A percentile compares a stretch with the other conserved stretches of the same genome.
These are phyloP conservation scores for Tagetes erecta DNA, from an alignment of 129 eudicot genomes.

Conservation along the genomic window DNA sequence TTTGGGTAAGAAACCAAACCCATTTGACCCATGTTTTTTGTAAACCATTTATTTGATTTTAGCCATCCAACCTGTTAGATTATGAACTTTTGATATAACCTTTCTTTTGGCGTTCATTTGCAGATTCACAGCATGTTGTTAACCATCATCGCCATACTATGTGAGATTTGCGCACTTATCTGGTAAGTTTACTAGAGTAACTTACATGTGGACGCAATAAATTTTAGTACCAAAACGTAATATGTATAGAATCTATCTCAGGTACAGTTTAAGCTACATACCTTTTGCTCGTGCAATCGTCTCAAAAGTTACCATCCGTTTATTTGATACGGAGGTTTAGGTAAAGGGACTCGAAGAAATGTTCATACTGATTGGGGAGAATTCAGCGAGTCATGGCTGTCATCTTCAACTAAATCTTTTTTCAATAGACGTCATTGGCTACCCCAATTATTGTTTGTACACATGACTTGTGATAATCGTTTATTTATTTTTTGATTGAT, in stretches of 20 bases:
- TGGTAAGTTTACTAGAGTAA: slow-evolving; percentile 50
- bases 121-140: slow-evolving; percentile 89
- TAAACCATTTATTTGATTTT: not conserved
- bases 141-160: slow-evolving; percentile 72
- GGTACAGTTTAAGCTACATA: slow-evolving; percentile 95
- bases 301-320: slow-evolving; percentile 70
- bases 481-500: not conserved
- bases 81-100: slow-evolving; percentile 19
- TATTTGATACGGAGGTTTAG: slow-evolving; percentile 80
- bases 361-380: not conserved
- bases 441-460: not conserved
- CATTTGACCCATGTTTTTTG: slow-evolving; percentile 5
- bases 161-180: slow-evolving; percentile 86
- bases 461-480: not conserved
- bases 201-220: not conserved
- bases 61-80: slow-evolving; percentile 2
- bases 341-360: not conserved
- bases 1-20: slow-evolving; percentile 56
- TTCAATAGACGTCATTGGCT: not conserved
- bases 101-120: slow-evolving; percentile 17
- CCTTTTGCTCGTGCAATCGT: slow-evolving; percentile 84
- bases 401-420: slow-evolving; percentile 12
- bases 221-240: slow-evolving; percentile 18
- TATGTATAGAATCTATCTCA: slow-evolving; percentile 39
- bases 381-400: not conserved